Percentiles rank a stretch among this genome's conserved stretches.
Evolutionary conservation across 192 early-diverging fungal genomes (phyloP).

Genomic region (Coemansia sp.): DNA sequence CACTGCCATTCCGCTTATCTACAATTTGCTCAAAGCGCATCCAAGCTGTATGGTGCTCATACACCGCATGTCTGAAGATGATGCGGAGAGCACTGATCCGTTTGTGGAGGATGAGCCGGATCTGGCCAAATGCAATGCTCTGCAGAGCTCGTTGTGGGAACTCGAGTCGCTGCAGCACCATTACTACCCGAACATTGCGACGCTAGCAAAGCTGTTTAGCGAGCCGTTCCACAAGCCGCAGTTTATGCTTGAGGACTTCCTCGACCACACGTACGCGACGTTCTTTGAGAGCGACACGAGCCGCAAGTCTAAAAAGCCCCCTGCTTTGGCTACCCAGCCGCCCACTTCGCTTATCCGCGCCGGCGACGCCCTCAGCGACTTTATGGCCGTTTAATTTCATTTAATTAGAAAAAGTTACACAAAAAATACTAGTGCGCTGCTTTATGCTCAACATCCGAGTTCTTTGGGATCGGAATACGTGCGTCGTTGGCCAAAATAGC

Average conservation of each 20-base stretch:
- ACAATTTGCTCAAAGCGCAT: slow-evolving; percentile 90
- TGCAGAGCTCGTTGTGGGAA: slow-evolving; percentile 94
- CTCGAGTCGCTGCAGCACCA: slow-evolving; percentile 83
- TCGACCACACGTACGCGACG: slow-evolving; percentile 85
- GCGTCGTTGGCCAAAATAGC: slow-evolving; percentile 41
- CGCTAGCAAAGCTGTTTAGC: slow-evolving; percentile 79
- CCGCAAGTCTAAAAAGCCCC: slow-evolving; percentile 60
- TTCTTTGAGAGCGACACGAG: slow-evolving; percentile 68
- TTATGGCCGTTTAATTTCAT: slow-evolving; percentile 22
- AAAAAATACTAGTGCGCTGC: slow-evolving; percentile 1
- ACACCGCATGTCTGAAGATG: slow-evolving; percentile 60
- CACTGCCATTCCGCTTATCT: slow-evolving; percentile 84
- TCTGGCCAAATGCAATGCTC: slow-evolving; percentile 75
- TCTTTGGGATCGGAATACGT: slow-evolving; percentile 5
- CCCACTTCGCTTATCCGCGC: slow-evolving; percentile 56
- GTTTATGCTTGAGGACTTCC: slow-evolving; percentile 93
- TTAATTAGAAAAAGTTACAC: background rate
- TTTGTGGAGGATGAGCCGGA: slow-evolving; percentile 62
- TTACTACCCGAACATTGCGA: slow-evolving; percentile 83
- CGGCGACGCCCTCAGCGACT: slow-evolving; percentile 50
- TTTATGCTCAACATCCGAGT: background rate
- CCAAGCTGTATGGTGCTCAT: slow-evolving; percentile 87
- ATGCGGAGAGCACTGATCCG: slow-evolving; percentile 30
- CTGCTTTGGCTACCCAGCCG: slow-evolving; percentile 61
- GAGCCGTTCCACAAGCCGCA: slow-evolving; percentile 84